Conservation (phyloP, 73 alveolate genomes). For the Stentor roeselii region DNA sequence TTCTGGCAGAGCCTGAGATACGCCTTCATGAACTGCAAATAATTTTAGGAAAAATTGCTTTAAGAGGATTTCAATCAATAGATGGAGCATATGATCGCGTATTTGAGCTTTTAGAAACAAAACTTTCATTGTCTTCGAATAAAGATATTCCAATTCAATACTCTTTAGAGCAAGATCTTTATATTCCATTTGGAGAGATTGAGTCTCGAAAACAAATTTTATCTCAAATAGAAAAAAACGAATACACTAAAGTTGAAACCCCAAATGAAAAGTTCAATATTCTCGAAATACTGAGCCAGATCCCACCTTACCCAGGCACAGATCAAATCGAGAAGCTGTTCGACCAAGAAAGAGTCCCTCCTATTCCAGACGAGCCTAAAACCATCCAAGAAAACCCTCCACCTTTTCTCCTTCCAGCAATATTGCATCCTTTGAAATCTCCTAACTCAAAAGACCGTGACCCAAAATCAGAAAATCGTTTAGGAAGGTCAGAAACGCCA, state of each 20-base stretch:
- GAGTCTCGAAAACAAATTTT: slow-evolving; percentile 35
- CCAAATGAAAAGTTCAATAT: neutral
- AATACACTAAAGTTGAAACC: no score
- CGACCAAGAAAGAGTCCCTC: slow-evolving; percentile 60
- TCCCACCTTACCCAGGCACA: neutral
- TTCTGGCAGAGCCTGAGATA: slow-evolving; percentile 55
- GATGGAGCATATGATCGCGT: slow-evolving; percentile 46
- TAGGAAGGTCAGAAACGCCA: slow-evolving; percentile 19
- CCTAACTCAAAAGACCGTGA: slow-evolving; percentile 25
- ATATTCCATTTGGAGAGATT: neutral
- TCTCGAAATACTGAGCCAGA: neutral
- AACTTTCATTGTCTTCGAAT: slow-evolving; percentile 34
- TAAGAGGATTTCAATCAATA: slow-evolving; percentile 36
- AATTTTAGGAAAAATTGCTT: slow-evolving; percentile 54
- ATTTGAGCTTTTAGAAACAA: slow-evolving; percentile 43
- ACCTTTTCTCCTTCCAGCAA: slow-evolving; percentile 59
- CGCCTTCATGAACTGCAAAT: slow-evolving; percentile 55
- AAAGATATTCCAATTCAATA: neutral
- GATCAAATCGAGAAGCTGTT: slow-evolving; percentile 33
- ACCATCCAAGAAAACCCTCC: slow-evolving; percentile 75
- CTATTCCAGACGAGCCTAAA: slow-evolving; percentile 61
- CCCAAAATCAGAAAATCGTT: slow-evolving; percentile 34
- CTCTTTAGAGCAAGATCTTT: slow-evolving; percentile 18
- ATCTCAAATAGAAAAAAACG: slow-evolving; percentile 30
- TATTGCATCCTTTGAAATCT: neutral